Evolutionary conservation across 768 basidiomycete genomes (phyloP), one percentile per base, ranked within the genome.

Genomic region (Serendipita indica): DNA sequence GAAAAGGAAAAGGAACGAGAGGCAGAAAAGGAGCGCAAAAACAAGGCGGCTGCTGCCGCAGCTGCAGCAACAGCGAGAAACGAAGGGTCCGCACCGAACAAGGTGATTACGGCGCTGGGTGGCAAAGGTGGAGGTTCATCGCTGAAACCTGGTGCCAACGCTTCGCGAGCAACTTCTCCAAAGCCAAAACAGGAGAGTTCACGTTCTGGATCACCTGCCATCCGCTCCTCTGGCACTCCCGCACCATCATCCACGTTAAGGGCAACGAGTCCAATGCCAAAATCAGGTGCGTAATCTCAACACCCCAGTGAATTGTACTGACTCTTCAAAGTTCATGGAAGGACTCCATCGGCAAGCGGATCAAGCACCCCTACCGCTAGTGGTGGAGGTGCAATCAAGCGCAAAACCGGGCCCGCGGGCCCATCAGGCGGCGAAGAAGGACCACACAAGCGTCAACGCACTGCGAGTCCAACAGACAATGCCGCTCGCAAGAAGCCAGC

Each of bases 1-100:
- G 83, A 88, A 64, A 78, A 79, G 61, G 84, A 89, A 63, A 78
- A 75, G 56, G 77, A 80, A 7, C 3, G 32, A 18, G 49, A 54
- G 32, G 32, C 49, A n/a, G 49, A 54, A n/a, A 54, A 54, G 22
- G 49, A 54, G 32, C 22, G 32, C 22, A 54, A 54, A 33, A 18
- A 10, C 49, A 54, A 54, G n/a, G n/a, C n/a, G n/a, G n/a, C n/a
- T n/a, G n/a, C n/a, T n/a, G n/a, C n/a, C n/a, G n/a, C n/a, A n/a
- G n/a, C n/a, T n/a, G n/a, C n/a, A n/a, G n/a, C n/a, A n/a, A n/a
- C n/a, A n/a, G n/a, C n/a, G n/a, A 54, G 32, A 27, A 20, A 20
- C 7, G 49, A 54, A 10, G 32, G 16, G 7, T n/a, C 49, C 7
- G 22, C 30, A 10, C 32, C 49, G 7, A 54, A 54, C 22, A 54